Base-by-base conservation (phyloP, 352 stramenopile genomes). In the Pseudoperonospora humuli region DNA sequence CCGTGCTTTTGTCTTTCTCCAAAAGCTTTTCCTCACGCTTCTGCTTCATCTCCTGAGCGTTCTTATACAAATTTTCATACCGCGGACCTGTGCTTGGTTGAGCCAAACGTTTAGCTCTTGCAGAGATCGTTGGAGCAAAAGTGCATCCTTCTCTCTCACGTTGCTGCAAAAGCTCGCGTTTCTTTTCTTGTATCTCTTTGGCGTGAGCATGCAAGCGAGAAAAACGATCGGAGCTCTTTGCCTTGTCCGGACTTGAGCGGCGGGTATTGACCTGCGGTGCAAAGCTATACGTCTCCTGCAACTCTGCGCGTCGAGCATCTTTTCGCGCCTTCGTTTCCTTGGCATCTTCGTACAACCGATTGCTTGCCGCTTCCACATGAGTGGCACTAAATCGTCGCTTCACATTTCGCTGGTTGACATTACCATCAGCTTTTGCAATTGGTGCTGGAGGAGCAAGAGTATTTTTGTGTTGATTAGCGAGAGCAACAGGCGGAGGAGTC, bases 31-130 rank as follows among this genome's bases (percentile, higher is more conserved):
- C 70, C 25, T 86, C 75, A 7, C 77, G 61, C 28, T 86, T 88
- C 17, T 66, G 60, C 38, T 84, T 72, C 7, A 88, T 61, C 37
- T 83, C 64, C 23, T 76, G 56, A 7, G 75, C 75, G 2, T 89
- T 54, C 20, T 72, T 70, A 44, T 92, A 92, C 0, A 92, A 37
- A 28, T 86, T 86, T 55, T 92, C 79, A 36, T 77, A 86, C 33
- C 76, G 65, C 15, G 71, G 64, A 2, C 58, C 64, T 7, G 54
- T 44, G 3, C 40, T 64, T 13, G 59, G 62, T 18, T 61, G 54
- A 9, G 70, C 28, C 21, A 85, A 48, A 31, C 67, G 71, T 42
- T 75, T 82, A 1, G 72, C 72, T 42, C 80, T 75, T 6, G 65
- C 62, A 0, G 75, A 86, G 20, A 88, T 88, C 15, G 73, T 63